Conservation (phyloP, 2,329 filamentous ascomycete genomes). For the Didymosphaeria variabile region DNA sequence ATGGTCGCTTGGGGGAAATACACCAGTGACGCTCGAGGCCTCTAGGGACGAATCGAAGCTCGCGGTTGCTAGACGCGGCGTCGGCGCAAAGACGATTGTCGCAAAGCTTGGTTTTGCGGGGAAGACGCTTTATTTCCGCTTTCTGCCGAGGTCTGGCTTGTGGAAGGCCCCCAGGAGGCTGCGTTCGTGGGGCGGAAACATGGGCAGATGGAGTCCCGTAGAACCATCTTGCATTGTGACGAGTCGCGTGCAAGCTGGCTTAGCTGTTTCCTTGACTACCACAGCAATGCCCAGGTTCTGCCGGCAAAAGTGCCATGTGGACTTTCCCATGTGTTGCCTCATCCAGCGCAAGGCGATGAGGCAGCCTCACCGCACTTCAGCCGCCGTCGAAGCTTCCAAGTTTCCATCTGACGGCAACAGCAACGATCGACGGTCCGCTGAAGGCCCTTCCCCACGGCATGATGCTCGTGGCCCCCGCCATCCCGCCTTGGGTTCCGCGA, state of each 20-base stretch:
- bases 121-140: conserved; percentile 16
- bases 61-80: neutral
- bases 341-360: conserved; percentile 14
- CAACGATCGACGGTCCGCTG: conserved; percentile 17
- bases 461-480: conserved; percentile 32
- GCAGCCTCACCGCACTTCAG: conserved; percentile 16
- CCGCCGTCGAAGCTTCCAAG: conserved; percentile 17
- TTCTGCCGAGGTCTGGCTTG: neutral
- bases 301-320: neutral
- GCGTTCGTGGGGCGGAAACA: neutral
- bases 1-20: conserved; percentile 15
- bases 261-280: neutral
- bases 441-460: conserved; percentile 19
- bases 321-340: conserved; percentile 13
- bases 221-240: neutral
- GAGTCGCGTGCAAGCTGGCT: neutral
- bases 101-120: conserved; percentile 19
- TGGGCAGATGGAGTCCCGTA: neutral
- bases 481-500: conserved; percentile 28
- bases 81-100: neutral
- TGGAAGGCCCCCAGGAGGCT: too few species aligned
- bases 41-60: neutral
- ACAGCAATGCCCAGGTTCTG: neutral
- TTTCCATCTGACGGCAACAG: conserved; percentile 15
- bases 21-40: conserved; percentile 21